Evolutionary conservation across 495 filamentous ascomycete genomes (phyloP).

Genomic region (Daldinia vernicosa): DNA sequence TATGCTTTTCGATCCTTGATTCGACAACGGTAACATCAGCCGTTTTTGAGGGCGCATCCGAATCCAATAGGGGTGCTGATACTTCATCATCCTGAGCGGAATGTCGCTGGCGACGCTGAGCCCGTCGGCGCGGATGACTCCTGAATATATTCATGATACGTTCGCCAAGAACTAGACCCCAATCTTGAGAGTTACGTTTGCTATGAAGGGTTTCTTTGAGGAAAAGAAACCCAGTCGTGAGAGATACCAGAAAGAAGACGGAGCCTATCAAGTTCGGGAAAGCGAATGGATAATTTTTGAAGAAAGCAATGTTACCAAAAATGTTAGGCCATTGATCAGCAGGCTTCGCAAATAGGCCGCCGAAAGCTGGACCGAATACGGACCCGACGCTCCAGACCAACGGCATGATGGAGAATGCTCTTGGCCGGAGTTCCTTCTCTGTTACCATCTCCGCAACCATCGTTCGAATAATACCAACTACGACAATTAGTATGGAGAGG

Average conservation of each 20-base stretch:
- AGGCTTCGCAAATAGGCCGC: slow-evolving; percentile 84
- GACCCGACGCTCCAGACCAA: slow-evolving; percentile 81
- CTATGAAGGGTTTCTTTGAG: slow-evolving; percentile 79
- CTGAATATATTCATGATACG: slow-evolving; percentile 53
- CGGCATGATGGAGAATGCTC: slow-evolving; percentile 86
- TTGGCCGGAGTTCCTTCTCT: slow-evolving; percentile 80
- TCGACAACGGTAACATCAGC: slow-evolving; percentile 24
- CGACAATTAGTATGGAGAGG: not conserved
- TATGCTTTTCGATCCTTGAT: slow-evolving; percentile 32
- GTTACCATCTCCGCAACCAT: slow-evolving; percentile 81
- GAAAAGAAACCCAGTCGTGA: slow-evolving; percentile 75
- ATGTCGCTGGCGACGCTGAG: slow-evolving; percentile 46
- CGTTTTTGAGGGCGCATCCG: slow-evolving; percentile 48
- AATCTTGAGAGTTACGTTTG: slow-evolving; percentile 70
- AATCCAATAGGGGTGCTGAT: slow-evolving; percentile 51
- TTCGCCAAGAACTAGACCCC: slow-evolving; percentile 72
- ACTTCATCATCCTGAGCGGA: slow-evolving; percentile 57
- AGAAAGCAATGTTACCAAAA: slow-evolving; percentile 72
- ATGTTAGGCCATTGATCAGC: slow-evolving; percentile 71
- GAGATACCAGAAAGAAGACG: slow-evolving; percentile 75
- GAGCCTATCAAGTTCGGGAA: slow-evolving; percentile 83
- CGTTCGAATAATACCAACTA: slow-evolving; percentile 74
- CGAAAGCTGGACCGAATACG: slow-evolving; percentile 89
- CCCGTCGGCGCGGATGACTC: slow-evolving; percentile 35
- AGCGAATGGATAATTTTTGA: slow-evolving; percentile 79